These are phyloP conservation scores for Hemerocallis citrina DNA, from an alignment of 106 monocot species.

Conservation along the genomic window DNA sequence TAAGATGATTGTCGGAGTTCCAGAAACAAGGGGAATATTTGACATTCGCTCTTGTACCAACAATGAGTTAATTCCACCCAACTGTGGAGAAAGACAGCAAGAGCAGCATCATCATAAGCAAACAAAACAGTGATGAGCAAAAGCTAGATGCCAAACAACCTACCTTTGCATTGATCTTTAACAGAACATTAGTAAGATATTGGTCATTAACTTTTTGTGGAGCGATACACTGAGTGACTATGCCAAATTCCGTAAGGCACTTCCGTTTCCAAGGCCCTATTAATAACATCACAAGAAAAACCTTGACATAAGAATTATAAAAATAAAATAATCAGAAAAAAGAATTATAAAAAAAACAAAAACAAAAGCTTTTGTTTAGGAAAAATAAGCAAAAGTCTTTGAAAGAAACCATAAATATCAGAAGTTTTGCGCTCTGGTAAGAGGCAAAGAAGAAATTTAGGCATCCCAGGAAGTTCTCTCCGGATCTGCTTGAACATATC, in stretches of 20 bases:
- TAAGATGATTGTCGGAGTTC: slow-evolving; percentile 4
- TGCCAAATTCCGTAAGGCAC: slow-evolving; percentile 77
- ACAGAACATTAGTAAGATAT: slow-evolving; percentile 72
- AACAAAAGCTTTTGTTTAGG: neutral
- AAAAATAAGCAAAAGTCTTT: neutral
- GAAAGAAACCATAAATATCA: slow-evolving; percentile 69
- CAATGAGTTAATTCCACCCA: slow-evolving; percentile 86
- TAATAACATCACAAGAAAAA: too few species aligned
- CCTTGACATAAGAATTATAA: too few species aligned
- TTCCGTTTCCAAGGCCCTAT: slow-evolving; percentile 91
- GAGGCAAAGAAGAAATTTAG: slow-evolving; percentile 75
- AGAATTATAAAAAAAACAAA: slow-evolving; percentile 7
- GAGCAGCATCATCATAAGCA: neutral
- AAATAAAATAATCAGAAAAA: neutral
- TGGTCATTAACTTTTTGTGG: slow-evolving; percentile 78
- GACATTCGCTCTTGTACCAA: slow-evolving; percentile 42
- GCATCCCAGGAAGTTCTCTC: slow-evolving; percentile 50
- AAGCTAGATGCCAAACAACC: neutral
- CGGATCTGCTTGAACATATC: slow-evolving; percentile 64
- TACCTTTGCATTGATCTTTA: slow-evolving; percentile 96
- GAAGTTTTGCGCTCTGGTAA: slow-evolving; percentile 85
- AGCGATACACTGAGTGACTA: slow-evolving; percentile 81
- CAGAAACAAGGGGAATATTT: slow-evolving; percentile 1
- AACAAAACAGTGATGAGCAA: neutral
- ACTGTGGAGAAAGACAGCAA: slow-evolving; percentile 23